A percentile compares a stretch with the other conserved stretches of the same genome.
phyloP scores from a whole-genome alignment of 345 rosid species.

The Populus deltoides region DNA sequence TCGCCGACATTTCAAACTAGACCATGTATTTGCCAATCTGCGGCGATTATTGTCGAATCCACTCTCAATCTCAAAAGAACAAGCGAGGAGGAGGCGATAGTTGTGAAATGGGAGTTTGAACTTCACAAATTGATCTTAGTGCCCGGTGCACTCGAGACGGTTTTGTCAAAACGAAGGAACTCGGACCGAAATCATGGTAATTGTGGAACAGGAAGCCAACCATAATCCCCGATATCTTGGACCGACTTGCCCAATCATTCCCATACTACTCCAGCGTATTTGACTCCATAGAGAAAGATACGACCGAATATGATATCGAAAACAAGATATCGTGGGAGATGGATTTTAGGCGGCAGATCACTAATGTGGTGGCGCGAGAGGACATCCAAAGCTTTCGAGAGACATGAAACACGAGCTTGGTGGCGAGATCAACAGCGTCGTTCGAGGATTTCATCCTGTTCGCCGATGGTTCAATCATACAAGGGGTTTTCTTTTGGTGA shows the following conservation, averaged over 20 bases:
- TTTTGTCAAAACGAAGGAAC: constrained; percentile 46
- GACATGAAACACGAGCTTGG: constrained; percentile 66
- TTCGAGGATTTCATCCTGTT: constrained; percentile 57
- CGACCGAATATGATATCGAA: constrained; percentile 31
- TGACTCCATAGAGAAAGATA: constrained; percentile 66
- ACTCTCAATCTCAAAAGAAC: constrained; percentile 47
- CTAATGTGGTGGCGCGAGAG: constrained; percentile 70
- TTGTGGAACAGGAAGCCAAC: constrained; percentile 81
- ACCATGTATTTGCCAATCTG: constrained; percentile 56
- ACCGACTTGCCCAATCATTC: constrained; percentile 71
- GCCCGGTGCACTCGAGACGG: constrained; percentile 32
- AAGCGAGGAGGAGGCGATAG: constrained; percentile 64
- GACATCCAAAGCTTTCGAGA: constrained; percentile 69
- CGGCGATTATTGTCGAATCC: constrained; percentile 73
- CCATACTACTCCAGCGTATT: constrained; percentile 83
- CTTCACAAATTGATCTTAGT: constrained; percentile 59
- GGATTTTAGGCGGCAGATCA: constrained; percentile 63
- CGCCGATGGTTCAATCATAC: constrained; percentile 32
- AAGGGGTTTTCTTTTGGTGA: constrained; percentile 66
- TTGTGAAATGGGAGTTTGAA: constrained; percentile 77
- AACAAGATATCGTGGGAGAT: constrained; percentile 61
- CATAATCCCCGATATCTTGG: constrained; percentile 67
- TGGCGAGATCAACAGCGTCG: constrained; percentile 56
- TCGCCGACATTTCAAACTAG: neutral
- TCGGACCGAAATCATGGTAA: constrained; percentile 71